These are phyloP conservation scores for Marasmius tenuissimus DNA, from an alignment of 1,284 basidiomycete species.

Conservation along the genomic window DNA sequence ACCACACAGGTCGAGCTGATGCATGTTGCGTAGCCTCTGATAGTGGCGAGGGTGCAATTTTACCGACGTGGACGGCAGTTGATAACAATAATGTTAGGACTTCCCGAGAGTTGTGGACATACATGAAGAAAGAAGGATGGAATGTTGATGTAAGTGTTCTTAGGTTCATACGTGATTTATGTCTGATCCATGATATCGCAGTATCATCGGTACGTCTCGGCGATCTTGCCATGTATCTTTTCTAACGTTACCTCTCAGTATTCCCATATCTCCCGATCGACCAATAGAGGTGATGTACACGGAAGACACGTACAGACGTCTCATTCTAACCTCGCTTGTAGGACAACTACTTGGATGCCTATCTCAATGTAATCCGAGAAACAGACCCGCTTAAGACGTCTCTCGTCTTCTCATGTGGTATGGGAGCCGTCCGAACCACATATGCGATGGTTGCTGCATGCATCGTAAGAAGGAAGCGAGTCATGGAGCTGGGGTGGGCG, in stretches of 20 bases:
- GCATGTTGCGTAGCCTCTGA: constrained; percentile 49
- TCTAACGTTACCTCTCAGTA: constrained; percentile 46
- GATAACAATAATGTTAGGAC: constrained; percentile 87
- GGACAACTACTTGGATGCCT: constrained; percentile 95
- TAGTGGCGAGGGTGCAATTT: constrained; percentile 75
- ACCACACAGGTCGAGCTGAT: constrained; percentile 1
- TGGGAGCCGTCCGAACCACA: constrained; percentile 95
- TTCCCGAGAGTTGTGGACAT: constrained; percentile 83
- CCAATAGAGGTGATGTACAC: constrained; percentile 63
- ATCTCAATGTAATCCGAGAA: constrained; percentile 80
- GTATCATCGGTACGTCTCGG: constrained; percentile 59
- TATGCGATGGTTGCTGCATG: constrained; percentile 97
- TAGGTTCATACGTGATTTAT: constrained; percentile 1
- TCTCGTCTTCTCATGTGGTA: constrained; percentile 95
- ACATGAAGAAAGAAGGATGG: constrained; percentile 84
- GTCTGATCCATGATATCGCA: constrained; percentile 23
- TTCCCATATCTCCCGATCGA: constrained; percentile 90
- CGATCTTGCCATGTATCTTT: constrained; percentile 10
- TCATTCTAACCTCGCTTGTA: constrained; percentile 27
- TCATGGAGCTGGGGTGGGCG: constrained; percentile 72
- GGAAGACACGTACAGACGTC: background rate
- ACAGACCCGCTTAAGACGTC: constrained; percentile 83
- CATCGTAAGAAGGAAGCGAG: constrained; percentile 84
- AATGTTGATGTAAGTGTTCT: constrained; percentile 70
- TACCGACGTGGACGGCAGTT: constrained; percentile 95